A percentile compares a stretch with the other conserved stretches of the same genome.
These are phyloP conservation scores for Mycosarcoma maydis DNA, from an alignment of 1,284 basidiomycete genomes.

Conservation along the genomic window DNA sequence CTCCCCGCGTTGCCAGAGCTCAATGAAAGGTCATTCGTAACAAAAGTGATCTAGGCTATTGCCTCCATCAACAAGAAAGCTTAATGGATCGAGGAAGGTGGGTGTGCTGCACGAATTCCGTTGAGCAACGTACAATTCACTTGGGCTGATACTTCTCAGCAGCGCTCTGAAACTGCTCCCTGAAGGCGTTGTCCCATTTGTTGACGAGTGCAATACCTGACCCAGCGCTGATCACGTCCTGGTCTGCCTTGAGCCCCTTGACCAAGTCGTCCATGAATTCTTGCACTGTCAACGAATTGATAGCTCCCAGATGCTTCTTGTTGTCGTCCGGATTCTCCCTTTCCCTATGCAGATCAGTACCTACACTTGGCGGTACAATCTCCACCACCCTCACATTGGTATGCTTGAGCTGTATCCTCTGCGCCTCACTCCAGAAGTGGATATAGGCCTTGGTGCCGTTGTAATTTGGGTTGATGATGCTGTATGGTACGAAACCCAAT, in stretches of 20 bases:
- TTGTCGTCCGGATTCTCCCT: conserved; percentile 59
- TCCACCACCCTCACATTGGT: conserved; percentile 59
- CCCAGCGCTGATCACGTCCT: conserved; percentile 57
- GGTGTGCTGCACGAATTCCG: too few species aligned
- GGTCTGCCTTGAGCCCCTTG: conserved; percentile 49
- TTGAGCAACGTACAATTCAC: conserved; percentile 15
- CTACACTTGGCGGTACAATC: conserved; percentile 61
- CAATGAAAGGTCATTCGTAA: neutral
- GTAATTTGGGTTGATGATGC: conserved; percentile 54
- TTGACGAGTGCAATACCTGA: conserved; percentile 46
- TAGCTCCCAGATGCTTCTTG: conserved; percentile 59
- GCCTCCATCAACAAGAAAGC: neutral
- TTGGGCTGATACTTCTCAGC: conserved; percentile 52
- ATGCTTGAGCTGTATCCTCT: conserved; percentile 56
- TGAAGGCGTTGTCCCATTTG: conserved; percentile 56
- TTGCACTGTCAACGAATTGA: conserved; percentile 51
- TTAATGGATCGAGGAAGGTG: too few species aligned
- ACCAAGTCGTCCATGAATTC: conserved; percentile 59
- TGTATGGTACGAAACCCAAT: conserved; percentile 54
- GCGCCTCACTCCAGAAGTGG: conserved; percentile 60
- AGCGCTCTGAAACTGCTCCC: conserved; percentile 48
- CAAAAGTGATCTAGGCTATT: too few species aligned
- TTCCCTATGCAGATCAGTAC: conserved; percentile 56
- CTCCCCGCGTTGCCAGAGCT: too few species aligned
- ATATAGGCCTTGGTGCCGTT: conserved; percentile 57